These are phyloP conservation scores for Glycine soja DNA, from an alignment of 306 rosid species.

Conservation along the genomic window DNA sequence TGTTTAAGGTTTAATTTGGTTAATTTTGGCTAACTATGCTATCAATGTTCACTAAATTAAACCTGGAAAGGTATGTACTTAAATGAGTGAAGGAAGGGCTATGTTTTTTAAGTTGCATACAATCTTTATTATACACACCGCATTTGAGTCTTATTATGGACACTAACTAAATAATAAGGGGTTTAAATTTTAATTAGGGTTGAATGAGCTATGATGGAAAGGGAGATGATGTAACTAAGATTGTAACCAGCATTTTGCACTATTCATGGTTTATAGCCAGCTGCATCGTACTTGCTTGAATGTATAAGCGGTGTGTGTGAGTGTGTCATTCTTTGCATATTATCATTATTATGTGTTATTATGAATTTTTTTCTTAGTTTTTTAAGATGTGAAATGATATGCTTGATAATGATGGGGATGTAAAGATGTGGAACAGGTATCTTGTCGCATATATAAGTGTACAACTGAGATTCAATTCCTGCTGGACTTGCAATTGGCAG, in stretches of 20 bases:
- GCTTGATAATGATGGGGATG: neutral
- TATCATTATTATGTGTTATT: too few relatives aligned
- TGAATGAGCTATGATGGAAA: neutral
- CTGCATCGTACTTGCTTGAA: neutral
- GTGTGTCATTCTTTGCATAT: too few relatives aligned
- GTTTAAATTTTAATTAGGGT: neutral
- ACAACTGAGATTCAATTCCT: conserved; percentile 14
- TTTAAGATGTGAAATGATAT: neutral
- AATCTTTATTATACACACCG: neutral
- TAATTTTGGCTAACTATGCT: neutral
- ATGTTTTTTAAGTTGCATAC: neutral
- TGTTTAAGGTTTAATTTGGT: neutral
- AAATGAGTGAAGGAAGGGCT: neutral
- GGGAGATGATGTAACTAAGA: neutral
- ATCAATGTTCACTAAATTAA: neutral
- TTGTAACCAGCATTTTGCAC: neutral
- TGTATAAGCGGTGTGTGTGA: neutral
- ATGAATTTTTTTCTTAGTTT: too few relatives aligned
- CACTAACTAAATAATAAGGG: neutral
- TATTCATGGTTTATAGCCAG: neutral
- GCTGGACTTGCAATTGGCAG: conserved; percentile 29
- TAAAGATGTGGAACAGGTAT: neutral
- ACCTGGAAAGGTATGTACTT: neutral
- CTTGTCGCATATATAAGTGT: conserved; percentile 5
- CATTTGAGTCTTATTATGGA: too few relatives aligned